A percentile compares a stretch with the other conserved stretches of the same genome.
Evolutionary conservation across 352 stramenopile species (phyloP).

Genomic region (Globisporangium splendens): DNA sequence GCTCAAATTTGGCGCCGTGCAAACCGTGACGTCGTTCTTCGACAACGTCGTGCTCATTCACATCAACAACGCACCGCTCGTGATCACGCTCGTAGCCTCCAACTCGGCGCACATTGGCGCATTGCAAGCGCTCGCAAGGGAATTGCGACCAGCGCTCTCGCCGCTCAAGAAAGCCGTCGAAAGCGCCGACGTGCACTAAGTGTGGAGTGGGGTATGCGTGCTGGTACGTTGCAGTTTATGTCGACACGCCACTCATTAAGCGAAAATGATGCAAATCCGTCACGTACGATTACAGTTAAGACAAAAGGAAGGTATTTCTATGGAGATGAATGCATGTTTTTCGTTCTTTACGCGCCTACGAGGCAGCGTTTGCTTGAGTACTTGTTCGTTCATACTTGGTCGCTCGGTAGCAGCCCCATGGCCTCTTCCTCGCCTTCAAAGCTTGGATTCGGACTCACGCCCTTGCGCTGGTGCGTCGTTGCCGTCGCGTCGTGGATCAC

Average conservation of each 20-base stretch:
- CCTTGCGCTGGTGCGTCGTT: conserved; percentile 18
- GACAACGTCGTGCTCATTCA: conserved; percentile 70
- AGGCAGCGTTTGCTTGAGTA: too few species aligned
- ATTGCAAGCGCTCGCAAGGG: conserved; percentile 47
- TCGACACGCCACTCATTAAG: background rate
- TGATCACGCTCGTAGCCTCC: conserved; percentile 72
- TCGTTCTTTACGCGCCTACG: background rate
- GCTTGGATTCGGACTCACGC: conserved; percentile 12
- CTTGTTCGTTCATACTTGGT: conserved; percentile 10
- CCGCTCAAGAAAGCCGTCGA: conserved; percentile 75
- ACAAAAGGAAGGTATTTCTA: conserved; percentile 1
- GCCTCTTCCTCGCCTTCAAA: conserved; percentile 19
- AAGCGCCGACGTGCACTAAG: conserved; percentile 63
- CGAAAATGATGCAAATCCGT: too few species aligned
- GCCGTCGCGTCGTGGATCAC: conserved; percentile 1
- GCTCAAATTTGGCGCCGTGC: conserved; percentile 70
- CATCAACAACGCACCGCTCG: conserved; percentile 71
- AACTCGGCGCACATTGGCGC: conserved; percentile 58
- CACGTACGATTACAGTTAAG: too few species aligned
- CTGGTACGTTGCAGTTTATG: background rate
- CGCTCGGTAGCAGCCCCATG: conserved; percentile 5
- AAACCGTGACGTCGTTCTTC: conserved; percentile 76
- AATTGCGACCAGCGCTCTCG: conserved; percentile 56
- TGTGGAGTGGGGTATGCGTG: background rate
- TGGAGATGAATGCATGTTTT: conserved; percentile 7